These are phyloP conservation scores for Pouteria campechiana DNA, from an alignment of 179 eudicot species.

Conservation along the genomic window DNA sequence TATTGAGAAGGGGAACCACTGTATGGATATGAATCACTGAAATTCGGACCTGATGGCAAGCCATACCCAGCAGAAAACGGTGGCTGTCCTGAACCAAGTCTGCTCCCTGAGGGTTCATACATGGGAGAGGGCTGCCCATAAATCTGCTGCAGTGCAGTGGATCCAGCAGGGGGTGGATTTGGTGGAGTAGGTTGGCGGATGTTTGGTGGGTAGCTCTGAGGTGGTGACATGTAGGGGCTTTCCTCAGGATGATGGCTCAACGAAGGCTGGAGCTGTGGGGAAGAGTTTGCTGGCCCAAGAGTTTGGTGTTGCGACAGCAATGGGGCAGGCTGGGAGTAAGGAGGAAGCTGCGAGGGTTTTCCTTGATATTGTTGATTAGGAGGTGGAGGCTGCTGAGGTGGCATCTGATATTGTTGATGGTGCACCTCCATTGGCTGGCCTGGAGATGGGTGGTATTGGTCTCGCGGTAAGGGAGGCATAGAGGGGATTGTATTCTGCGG, in stretches of 20 bases:
- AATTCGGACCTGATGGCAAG: constrained; percentile 28
- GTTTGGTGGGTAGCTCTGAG: constrained; percentile 37
- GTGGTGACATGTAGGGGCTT: constrained; percentile 24
- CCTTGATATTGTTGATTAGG: constrained; percentile 52
- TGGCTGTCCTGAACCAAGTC: constrained; percentile 41
- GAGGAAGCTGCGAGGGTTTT: constrained; percentile 26
- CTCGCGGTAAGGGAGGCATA: no score
- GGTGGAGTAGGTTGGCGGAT: constrained; percentile 36
- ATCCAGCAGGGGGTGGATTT: constrained; percentile 29
- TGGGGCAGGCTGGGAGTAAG: constrained; percentile 44
- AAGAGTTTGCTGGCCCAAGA: constrained; percentile 23
- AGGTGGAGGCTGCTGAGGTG: constrained; percentile 20
- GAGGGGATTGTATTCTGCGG: no score
- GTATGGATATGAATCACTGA: constrained; percentile 41
- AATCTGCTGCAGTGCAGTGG: constrained; percentile 44
- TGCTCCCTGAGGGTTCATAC: constrained; percentile 43
- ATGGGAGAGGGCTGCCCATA: constrained; percentile 33
- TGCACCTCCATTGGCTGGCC: no score
- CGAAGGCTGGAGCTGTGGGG: constrained; percentile 34
- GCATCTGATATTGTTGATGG: constrained; percentile 34
- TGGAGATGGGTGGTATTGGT: no score
- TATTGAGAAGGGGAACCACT: constrained; percentile 44
- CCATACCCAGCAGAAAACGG: constrained; percentile 30
- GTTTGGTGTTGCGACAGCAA: constrained; percentile 43
- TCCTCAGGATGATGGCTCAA: constrained; percentile 49